Base-by-base conservation (phyloP, 768 basidiomycete species). In the Erythrobasidium yunnanense region DNA sequence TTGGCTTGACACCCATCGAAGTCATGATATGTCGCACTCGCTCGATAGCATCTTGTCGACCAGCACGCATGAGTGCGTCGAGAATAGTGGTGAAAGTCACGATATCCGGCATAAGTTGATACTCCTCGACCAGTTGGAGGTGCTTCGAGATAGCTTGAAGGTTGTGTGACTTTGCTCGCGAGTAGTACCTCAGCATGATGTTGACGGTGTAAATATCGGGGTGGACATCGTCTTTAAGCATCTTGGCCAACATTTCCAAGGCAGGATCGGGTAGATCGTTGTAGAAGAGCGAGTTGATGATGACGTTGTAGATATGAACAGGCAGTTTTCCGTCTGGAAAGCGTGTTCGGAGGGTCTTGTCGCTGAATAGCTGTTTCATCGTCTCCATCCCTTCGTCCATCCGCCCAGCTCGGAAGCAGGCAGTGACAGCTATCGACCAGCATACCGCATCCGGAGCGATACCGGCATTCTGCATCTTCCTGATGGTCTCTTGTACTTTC, bases 51-150 rank as follows among this genome's bases (percentile, higher is more conserved):
- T 90, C 85, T 27, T 80, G 76, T 62, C 83, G 80, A 8, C 85
- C 84, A 15, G 82, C 82, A 69, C 82, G 83, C 54, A 90, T 81
- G 57, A 93, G 75, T 0, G 87, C 85, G 25, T 85, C 83, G 18
- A 96, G 83, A 32, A 96, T 80, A 13, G 85, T 90, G 2, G 91
- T 90, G 75, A 85, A 96, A 0, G 87, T 95, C 76, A 85, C 83
- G 11, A 87, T 82, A 74, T 96, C 88, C 5, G 89, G 87, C 22
- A 76, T 71, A 33, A 93, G 72, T 0, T 80, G 79, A 1, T 77
- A 79, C 15, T 78, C 73, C 25, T 78, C 75, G 78, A 93, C 83
- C 65, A 79, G 75, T 51, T 80, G 80, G 51, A 97, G 76, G 23
- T 84, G 75, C 18, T 75, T 69, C 1, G 83, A 82, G 67, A 92